These are phyloP conservation scores for Tetracladium setigerum DNA, from an alignment of 495 filamentous ascomycete genomes.

Conservation along the genomic window DNA sequence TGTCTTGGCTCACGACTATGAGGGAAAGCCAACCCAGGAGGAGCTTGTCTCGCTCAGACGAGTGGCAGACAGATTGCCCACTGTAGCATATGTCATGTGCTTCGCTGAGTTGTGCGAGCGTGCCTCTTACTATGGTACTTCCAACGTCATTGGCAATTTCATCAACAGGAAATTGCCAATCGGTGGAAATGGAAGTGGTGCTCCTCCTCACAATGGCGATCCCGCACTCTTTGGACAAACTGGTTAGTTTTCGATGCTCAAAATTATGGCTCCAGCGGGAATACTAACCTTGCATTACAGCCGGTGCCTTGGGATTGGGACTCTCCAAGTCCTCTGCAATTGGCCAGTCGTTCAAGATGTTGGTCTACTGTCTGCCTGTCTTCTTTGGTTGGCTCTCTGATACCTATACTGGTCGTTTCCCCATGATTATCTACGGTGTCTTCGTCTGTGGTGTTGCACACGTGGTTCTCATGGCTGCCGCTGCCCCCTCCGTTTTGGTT, in stretches of 20 bases:
- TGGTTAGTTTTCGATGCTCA: too few relatives aligned
- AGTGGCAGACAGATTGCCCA: conserved; percentile 46
- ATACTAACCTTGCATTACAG: conserved; percentile 25
- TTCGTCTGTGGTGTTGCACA: conserved; percentile 58
- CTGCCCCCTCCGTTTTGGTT: conserved; percentile 49
- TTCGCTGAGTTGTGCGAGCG: conserved; percentile 67
- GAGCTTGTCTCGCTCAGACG: conserved; percentile 47
- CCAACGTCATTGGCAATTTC: conserved; percentile 62
- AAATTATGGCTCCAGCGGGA: too few relatives aligned
- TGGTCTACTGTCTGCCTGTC: conserved; percentile 52
- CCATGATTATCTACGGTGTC: conserved; percentile 55
- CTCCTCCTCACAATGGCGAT: conserved; percentile 30
- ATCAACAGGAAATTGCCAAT: conserved; percentile 55
- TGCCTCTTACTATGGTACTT: conserved; percentile 72
- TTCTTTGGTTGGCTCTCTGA: conserved; percentile 50
- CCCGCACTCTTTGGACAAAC: too few relatives aligned
- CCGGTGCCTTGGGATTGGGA: conserved; percentile 62
- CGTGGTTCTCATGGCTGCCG: conserved; percentile 52
- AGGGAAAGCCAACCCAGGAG: conserved; percentile 44
- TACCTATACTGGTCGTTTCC: conserved; percentile 49
- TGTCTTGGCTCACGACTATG: neutral
- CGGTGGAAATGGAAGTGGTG: conserved; percentile 55
- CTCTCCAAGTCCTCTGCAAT: conserved; percentile 55
- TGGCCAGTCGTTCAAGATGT: conserved; percentile 50
- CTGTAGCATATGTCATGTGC: conserved; percentile 64